Evolutionary conservation across 768 basidiomycete genomes (phyloP).

Genomic region (Mycena sanguinolenta): DNA sequence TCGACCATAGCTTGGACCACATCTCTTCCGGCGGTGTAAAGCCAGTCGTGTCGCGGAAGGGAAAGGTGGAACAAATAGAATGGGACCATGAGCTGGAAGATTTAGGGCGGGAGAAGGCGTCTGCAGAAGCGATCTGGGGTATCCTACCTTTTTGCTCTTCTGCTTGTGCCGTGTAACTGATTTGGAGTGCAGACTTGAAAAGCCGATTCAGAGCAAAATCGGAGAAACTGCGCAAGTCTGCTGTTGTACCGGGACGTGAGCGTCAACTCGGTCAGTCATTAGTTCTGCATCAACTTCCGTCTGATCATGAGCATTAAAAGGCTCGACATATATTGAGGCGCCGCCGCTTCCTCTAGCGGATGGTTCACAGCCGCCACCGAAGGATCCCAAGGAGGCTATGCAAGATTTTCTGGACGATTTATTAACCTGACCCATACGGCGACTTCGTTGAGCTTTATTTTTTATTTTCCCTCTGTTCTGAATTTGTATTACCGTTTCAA

Average conservation of each 20-base stretch:
- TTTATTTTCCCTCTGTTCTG: no score
- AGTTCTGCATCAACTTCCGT: neutral
- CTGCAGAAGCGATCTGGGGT: constrained; percentile 85
- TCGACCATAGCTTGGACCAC: constrained; percentile 71
- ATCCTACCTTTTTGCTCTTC: constrained; percentile 8
- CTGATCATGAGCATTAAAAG: neutral
- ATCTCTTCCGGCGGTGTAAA: constrained; percentile 53
- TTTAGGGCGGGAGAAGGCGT: constrained; percentile 76
- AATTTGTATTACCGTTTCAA: no score
- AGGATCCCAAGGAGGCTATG: constrained; percentile 70
- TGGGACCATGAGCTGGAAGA: constrained; percentile 79
- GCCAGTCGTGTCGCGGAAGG: constrained; percentile 61
- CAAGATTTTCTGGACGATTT: constrained; percentile 81
- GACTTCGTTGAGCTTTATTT: no score
- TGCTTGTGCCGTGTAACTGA: neutral
- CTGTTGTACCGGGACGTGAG: constrained; percentile 48
- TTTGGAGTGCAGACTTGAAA: constrained; percentile 63
- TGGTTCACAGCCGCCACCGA: constrained; percentile 43
- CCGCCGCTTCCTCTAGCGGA: constrained; percentile 64
- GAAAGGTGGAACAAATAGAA: constrained; percentile 71
- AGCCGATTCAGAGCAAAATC: constrained; percentile 69
- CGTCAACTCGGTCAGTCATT: constrained; percentile 46
- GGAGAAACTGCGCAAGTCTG: constrained; percentile 53
- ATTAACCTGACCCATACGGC: constrained; percentile 49
- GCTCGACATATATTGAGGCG: constrained; percentile 51